These are phyloP conservation scores for Cladosporium sp. DNA, from an alignment of 2,329 filamentous ascomycete species.

Conservation along the genomic window DNA sequence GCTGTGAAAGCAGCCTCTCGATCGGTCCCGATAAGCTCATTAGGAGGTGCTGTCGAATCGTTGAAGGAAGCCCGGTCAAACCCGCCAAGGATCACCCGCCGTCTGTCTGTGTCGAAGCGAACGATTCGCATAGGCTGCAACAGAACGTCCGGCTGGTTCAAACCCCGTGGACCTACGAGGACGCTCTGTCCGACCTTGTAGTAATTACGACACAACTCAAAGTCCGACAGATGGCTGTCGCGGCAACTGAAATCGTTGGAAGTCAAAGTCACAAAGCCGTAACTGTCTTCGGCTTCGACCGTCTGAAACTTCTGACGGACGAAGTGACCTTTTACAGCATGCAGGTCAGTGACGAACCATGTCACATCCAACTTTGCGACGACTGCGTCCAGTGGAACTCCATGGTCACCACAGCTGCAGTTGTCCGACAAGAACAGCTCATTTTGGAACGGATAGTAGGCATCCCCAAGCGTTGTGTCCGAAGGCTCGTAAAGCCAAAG, in stretches of 20 bases:
- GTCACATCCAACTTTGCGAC: slow-evolving; percentile 59
- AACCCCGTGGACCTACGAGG: not conserved
- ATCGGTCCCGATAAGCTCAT: slow-evolving; percentile 61
- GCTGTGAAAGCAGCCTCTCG: not conserved
- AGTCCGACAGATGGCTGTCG: not conserved
- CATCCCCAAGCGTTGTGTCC: slow-evolving; percentile 68
- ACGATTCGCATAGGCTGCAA: slow-evolving; percentile 3
- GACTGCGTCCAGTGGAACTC: slow-evolving; percentile 58
- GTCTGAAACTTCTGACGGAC: slow-evolving; percentile 69
- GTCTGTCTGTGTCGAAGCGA: not conserved
- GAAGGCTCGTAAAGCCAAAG: slow-evolving; percentile 72
- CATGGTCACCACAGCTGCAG: slow-evolving; percentile 64
- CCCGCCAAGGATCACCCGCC: not conserved
- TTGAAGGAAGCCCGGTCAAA: not conserved
- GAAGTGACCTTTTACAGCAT: slow-evolving; percentile 57
- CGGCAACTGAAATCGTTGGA: slow-evolving; percentile 10
- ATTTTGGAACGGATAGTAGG: slow-evolving; percentile 68
- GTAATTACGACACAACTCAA: not conserved
- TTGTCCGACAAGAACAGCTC: slow-evolving; percentile 77
- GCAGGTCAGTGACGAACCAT: slow-evolving; percentile 55
- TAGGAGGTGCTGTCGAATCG: slow-evolving; percentile 42
- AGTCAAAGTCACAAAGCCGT: slow-evolving; percentile 62
- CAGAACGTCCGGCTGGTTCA: not conserved
- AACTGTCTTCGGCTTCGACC: slow-evolving; percentile 44
- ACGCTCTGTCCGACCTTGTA: slow-evolving; percentile 3